Evolutionary conservation across 805 yeast species (phyloP).

Genomic region (Wickerhamiella dianesei): DNA sequence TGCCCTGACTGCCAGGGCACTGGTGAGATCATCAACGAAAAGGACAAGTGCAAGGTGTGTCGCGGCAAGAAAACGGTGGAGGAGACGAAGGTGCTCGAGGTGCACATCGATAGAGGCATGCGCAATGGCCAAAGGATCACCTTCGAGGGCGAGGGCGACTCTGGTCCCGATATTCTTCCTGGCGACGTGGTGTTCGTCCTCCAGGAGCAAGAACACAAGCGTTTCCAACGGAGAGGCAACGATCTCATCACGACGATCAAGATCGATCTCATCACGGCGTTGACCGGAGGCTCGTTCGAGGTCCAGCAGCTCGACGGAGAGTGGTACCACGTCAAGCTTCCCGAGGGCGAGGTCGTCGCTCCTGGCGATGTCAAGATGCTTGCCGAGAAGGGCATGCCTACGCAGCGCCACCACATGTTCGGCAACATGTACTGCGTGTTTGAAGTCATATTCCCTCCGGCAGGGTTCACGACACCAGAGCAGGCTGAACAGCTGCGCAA

Average conservation of each 20-base stretch:
- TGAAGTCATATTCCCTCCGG: slow-evolving; percentile 74
- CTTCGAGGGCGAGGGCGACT: slow-evolving; percentile 95
- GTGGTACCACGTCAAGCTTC: slow-evolving; percentile 64
- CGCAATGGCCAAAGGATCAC: slow-evolving; percentile 80
- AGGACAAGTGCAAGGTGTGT: slow-evolving; percentile 80
- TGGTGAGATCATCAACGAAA: slow-evolving; percentile 76
- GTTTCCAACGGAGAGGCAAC: slow-evolving; percentile 77
- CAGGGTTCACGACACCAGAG: slow-evolving; percentile 54
- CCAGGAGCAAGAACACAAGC: slow-evolving; percentile 75
- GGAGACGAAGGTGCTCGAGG: slow-evolving; percentile 89
- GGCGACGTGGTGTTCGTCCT: slow-evolving; percentile 93
- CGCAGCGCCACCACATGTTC: slow-evolving; percentile 69
- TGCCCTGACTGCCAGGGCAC: slow-evolving; percentile 89
- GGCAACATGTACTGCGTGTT: slow-evolving; percentile 84
- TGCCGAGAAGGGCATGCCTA: slow-evolving; percentile 95
- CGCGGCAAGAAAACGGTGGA: slow-evolving; percentile 73
- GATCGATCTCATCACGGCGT: slow-evolving; percentile 82
- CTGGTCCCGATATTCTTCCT: slow-evolving; percentile 84
- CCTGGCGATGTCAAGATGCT: slow-evolving; percentile 75
- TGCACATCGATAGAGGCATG: slow-evolving; percentile 95
- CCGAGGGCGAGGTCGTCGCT: slow-evolving; percentile 85
- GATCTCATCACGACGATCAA: slow-evolving; percentile 77
- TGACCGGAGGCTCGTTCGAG: slow-evolving; percentile 89
- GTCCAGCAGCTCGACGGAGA: slow-evolving; percentile 87
- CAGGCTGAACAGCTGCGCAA: slow-evolving; percentile 58